Base-by-base conservation (phyloP, 2,329 filamentous ascomycete species). In the Ramularia endophylla region DNA sequence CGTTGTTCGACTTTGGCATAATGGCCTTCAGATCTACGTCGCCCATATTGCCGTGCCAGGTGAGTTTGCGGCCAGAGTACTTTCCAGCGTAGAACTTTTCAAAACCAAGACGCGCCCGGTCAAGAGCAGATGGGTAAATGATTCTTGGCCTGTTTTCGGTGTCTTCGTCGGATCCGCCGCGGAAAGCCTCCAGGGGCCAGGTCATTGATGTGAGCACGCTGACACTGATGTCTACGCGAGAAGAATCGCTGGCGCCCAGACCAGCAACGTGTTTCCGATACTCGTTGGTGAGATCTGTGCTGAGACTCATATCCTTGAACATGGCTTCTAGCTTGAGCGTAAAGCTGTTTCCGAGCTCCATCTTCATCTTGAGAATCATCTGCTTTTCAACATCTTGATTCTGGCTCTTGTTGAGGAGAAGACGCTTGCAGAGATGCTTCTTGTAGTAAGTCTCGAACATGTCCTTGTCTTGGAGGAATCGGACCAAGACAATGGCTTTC, bases 361-460 rank as follows among this genome's bases (percentile, higher is more conserved):
- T 80, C 74, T 95, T 97, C 88, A 98, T 95, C 50, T 90, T 85
- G 0, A 83, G 84, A 38, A 98, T 92, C 78, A 98, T 94, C 57
- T 92, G 84, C 62, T 90, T 89, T 66, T 98, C 92, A 1, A 88
- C 87, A 57, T 95, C 90, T 50, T 87, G 83, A 60, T 86, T 94
- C 53, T 94, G 83, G 0, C 87, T 90, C 56, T 92, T 94, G 60
- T 83, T 86, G 67, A 92, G 86, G 13, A 98, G 72, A 30, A 98
- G 70, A 38, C 92, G 81, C 45, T 87, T 83, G 32, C 87, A 90
- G 17, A 98, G 75, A 65, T 98, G 92, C 62, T 94, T 94, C 71
- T 97, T 95, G 71, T 98, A 97, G 65, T 98, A 98, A 4, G 85
- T 80, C 68, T 98, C 90, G 57, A 98, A 95, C 53, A 94, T 74